Conservation (phyloP, 495 filamentous ascomycete species). For the Echria macrotheca region DNA sequence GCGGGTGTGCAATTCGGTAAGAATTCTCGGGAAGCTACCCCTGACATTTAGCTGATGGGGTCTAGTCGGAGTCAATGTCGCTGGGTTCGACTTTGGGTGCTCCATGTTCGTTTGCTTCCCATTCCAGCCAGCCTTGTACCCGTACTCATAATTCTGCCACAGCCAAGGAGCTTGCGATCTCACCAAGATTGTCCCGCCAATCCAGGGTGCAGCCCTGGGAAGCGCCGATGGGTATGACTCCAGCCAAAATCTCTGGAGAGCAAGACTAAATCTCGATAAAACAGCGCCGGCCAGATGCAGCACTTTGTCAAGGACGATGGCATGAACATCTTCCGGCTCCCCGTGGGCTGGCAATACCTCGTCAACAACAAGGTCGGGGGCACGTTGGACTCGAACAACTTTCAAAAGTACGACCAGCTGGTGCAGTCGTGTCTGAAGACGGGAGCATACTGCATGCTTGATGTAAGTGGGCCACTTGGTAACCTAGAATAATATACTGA, state of each 20-base stretch:
- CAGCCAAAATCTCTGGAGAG: not conserved
- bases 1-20: conserved; percentile 4
- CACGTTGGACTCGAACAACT: conserved; percentile 39
- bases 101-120: conserved; percentile 18
- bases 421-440: conserved; percentile 49
- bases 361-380: conserved; percentile 46
- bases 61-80: conserved; percentile 34
- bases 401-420: conserved; percentile 46
- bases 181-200: conserved; percentile 21
- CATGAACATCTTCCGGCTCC: conserved; percentile 54
- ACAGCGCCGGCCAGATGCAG: conserved; percentile 45
- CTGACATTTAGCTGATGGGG: not conserved
- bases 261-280: not conserved
- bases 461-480: conserved; percentile 27
- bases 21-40: not conserved
- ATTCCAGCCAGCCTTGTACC: conserved; percentile 17
- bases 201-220: conserved; percentile 22
- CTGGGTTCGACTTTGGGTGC: conserved; percentile 47
- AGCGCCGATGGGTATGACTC: conserved; percentile 28
- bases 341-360: conserved; percentile 53
- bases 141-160: not conserved
- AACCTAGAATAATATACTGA: not conserved
- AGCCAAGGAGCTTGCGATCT: conserved; percentile 27
- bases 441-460: conserved; percentile 48
- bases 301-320: conserved; percentile 49